Conservation (phyloP, 2,329 filamentous ascomycete genomes). For the Mariannaea sp. region DNA sequence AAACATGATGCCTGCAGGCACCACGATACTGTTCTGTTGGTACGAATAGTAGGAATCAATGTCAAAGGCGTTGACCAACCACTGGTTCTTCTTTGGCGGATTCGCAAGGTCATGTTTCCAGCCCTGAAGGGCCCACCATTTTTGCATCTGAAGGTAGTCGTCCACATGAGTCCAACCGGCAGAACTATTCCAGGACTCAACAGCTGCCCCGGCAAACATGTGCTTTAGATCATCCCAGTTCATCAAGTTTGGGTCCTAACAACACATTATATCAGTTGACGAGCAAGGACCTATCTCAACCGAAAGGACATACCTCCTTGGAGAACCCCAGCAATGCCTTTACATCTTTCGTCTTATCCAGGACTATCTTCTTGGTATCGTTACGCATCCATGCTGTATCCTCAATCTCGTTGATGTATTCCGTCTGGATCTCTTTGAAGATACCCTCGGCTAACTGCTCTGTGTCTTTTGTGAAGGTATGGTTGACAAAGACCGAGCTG, state of each 20-base stretch:
- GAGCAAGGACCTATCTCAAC: background rate
- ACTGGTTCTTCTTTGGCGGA: slow-evolving; percentile 1
- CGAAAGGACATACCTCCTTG: slow-evolving; percentile 2
- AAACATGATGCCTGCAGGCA: slow-evolving; percentile 21
- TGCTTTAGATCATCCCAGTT: slow-evolving; percentile 7
- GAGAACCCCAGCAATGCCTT: slow-evolving; percentile 9
- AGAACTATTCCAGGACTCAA: background rate
- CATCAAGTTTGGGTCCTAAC: slow-evolving; percentile 6
- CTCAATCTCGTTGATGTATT: slow-evolving; percentile 3
- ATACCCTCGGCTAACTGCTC: background rate
- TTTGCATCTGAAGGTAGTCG: slow-evolving; percentile 24
- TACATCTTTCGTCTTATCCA: slow-evolving; percentile 12
- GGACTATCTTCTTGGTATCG: background rate
- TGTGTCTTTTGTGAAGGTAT: background rate
- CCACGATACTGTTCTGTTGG: slow-evolving; percentile 22
- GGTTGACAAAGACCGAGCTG: slow-evolving; percentile 6
- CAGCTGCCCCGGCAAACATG: slow-evolving; percentile 14
- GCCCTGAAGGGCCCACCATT: slow-evolving; percentile 5
- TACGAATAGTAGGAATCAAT: slow-evolving; percentile 9
- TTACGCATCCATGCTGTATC: slow-evolving; percentile 17
- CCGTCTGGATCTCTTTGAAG: slow-evolving; percentile 2
- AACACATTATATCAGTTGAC: background rate
- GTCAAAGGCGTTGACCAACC: slow-evolving; percentile 9
- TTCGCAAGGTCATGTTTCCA: slow-evolving; percentile 15
- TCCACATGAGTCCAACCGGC: slow-evolving; percentile 17